Evolutionary conservation across 1,284 basidiomycete genomes (phyloP).

Genomic region (Inonotus hispidus): DNA sequence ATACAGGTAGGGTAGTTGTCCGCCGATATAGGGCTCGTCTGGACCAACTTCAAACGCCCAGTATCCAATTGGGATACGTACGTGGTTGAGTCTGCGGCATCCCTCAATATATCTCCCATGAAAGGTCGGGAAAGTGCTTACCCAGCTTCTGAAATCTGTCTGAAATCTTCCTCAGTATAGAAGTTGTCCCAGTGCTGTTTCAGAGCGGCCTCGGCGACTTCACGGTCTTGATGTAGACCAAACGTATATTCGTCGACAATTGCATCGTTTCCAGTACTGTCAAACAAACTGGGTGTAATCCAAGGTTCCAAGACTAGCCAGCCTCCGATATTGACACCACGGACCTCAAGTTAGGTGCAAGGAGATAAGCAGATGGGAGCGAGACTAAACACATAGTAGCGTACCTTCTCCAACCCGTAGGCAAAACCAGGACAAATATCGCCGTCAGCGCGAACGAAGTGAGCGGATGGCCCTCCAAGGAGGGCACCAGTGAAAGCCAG

Average conservation of each 20-base stretch:
- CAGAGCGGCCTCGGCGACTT: constrained; percentile 46
- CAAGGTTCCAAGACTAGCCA: constrained; percentile 89
- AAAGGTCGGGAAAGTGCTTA: constrained; percentile 27
- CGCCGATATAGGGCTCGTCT: constrained; percentile 83
- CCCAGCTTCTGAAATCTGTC: constrained; percentile 69
- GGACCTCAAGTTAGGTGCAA: constrained; percentile 30
- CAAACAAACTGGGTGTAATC: constrained; percentile 84
- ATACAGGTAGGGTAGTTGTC: constrained; percentile 70
- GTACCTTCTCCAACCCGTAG: constrained; percentile 46
- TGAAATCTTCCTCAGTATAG: constrained; percentile 76
- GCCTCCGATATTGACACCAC: constrained; percentile 73
- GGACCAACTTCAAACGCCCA: constrained; percentile 85
- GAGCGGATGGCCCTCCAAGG: constrained; percentile 14
- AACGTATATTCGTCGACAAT: constrained; percentile 89
- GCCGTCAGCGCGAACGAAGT: constrained; percentile 17
- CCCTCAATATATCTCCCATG: background rate
- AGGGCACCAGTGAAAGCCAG: background rate
- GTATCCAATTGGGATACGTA: constrained; percentile 84
- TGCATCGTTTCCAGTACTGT: constrained; percentile 60
- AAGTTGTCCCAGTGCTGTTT: constrained; percentile 75
- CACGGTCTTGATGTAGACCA: constrained; percentile 50
- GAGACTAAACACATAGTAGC: background rate
- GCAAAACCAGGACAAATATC: constrained; percentile 39
- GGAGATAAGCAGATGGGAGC: background rate
- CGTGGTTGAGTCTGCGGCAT: constrained; percentile 63